Percentiles rank a stretch among this genome's conserved stretches.
Conservation (phyloP, 768 basidiomycete genomes). For the Termitomyces sp. region DNA sequence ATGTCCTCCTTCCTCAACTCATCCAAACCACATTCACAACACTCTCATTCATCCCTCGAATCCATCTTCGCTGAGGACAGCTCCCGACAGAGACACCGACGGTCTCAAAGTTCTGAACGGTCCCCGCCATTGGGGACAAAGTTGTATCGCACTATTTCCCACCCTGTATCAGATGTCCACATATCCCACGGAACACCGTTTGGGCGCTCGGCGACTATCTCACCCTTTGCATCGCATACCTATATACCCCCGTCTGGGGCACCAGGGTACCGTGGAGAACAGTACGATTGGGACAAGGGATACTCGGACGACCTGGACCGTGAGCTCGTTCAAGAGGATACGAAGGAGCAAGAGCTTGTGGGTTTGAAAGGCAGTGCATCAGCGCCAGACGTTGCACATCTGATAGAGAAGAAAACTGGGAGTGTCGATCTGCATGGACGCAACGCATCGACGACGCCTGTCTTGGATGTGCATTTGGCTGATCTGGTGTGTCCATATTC, state of each 20-base stretch:
- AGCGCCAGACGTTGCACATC: conserved; percentile 28
- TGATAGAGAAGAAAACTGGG: conserved; percentile 46
- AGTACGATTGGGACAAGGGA: conserved; percentile 62
- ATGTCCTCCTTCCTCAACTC: conserved; percentile 38
- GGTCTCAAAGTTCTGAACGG: conserved; percentile 8
- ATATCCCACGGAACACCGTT: conserved; percentile 50
- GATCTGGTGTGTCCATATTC: conserved; percentile 45
- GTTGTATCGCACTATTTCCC: conserved; percentile 3
- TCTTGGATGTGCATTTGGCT: conserved; percentile 51
- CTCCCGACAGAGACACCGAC: neutral
- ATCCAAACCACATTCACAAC: conserved; percentile 1
- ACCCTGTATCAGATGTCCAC: conserved; percentile 7
- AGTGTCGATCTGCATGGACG: conserved; percentile 50
- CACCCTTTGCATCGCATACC: conserved; percentile 36
- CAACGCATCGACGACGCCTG: conserved; percentile 43
- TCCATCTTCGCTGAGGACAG: conserved; percentile 14
- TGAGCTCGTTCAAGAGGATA: conserved; percentile 24
- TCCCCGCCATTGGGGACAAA: neutral
- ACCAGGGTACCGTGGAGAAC: conserved; percentile 69
- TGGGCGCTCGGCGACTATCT: conserved; percentile 22
- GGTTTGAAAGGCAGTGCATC: conserved; percentile 11
- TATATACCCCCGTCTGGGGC: conserved; percentile 53
- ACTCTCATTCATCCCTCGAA: conserved; percentile 10
- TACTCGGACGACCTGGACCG: conserved; percentile 43
- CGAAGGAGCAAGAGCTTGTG: conserved; percentile 13